A percentile compares a stretch with the other conserved stretches of the same genome.
Conservation (phyloP, 73 alveolate genomes). For the Diophrys sp. region DNA sequence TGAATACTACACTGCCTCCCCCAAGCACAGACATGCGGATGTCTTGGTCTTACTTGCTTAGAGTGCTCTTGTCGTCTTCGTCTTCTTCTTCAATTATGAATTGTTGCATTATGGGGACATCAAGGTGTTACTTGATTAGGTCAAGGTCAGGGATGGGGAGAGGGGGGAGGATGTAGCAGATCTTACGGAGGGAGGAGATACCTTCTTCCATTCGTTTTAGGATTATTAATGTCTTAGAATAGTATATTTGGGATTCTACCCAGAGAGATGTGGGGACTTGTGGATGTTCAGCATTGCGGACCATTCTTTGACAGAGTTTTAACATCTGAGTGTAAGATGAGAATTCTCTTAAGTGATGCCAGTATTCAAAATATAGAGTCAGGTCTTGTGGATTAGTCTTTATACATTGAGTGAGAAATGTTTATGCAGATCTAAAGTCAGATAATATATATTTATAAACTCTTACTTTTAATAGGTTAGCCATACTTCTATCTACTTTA, state of each 20-base stretch:
- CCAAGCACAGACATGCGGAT: too few relatives aligned
- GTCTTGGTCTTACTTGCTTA: too few relatives aligned
- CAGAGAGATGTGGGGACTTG: conserved; percentile 11
- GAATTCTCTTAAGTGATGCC: too few relatives aligned
- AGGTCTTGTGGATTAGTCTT: too few relatives aligned
- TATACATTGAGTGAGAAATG: not conserved
- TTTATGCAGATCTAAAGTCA: not conserved
- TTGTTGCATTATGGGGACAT: too few relatives aligned
- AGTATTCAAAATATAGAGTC: too few relatives aligned
- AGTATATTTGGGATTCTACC: conserved; percentile 22
- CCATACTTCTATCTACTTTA: not conserved
- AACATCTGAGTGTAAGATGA: too few relatives aligned
- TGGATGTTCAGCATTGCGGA: conserved; percentile 8
- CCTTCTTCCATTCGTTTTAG: conserved; percentile 6
- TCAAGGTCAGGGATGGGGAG: conserved; percentile 25
- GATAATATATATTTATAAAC: not conserved
- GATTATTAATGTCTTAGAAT: conserved; percentile 9
- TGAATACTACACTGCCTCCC: too few relatives aligned
- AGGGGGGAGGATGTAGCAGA: conserved; percentile 22
- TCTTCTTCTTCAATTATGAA: too few relatives aligned
- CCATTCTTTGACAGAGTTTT: conserved; percentile 4
- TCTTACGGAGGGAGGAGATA: not conserved
- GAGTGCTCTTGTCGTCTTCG: too few relatives aligned
- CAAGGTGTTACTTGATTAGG: not conserved
- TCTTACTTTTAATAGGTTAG: not conserved